phyloP scores from a whole-genome alignment of 805 yeast species.

The Wickerhamiella siamensis region DNA sequence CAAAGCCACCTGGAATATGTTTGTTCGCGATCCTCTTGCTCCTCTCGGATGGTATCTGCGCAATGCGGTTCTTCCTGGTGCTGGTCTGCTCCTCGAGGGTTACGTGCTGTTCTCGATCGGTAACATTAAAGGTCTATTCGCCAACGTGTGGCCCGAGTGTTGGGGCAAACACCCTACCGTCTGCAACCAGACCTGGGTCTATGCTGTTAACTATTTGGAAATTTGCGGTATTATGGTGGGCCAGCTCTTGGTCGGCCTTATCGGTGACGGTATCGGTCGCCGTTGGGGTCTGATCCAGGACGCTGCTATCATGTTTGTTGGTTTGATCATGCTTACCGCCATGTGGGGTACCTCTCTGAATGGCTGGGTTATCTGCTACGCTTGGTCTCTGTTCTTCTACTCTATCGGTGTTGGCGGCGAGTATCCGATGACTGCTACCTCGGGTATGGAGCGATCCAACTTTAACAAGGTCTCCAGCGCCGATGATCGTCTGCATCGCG shows the following conservation, averaged over 20 bases:
- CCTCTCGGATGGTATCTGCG: slow-evolving; percentile 26
- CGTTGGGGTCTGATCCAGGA: slow-evolving; percentile 47
- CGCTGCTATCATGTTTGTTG: slow-evolving; percentile 42
- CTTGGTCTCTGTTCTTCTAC: slow-evolving; percentile 35
- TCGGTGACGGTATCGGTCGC: slow-evolving; percentile 45
- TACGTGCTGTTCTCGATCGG: slow-evolving; percentile 28
- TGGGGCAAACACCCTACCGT: slow-evolving; percentile 20
- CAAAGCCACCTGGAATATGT: slow-evolving; percentile 15
- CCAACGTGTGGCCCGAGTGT: slow-evolving; percentile 27
- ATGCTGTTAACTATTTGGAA: slow-evolving; percentile 25
- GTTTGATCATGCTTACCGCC: slow-evolving; percentile 45
- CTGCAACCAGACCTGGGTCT: slow-evolving; percentile 25
- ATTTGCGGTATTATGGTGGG: slow-evolving; percentile 43
- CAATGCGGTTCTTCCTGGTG: slow-evolving; percentile 27
- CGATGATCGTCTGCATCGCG: slow-evolving; percentile 28
- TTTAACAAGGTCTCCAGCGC: slow-evolving; percentile 18
- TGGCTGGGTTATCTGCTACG: slow-evolving; percentile 39
- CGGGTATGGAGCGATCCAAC: slow-evolving; percentile 46
- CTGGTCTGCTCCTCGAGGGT: slow-evolving; percentile 28
- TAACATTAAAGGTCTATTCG: slow-evolving; percentile 22
- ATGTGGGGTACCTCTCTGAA: slow-evolving; percentile 42
- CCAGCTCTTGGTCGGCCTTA: slow-evolving; percentile 42
- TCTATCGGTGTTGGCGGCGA: slow-evolving; percentile 49
- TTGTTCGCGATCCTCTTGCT: slow-evolving; percentile 24
- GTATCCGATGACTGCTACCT: slow-evolving; percentile 49